Conservation (phyloP, 306 rosid species). For the Quercus robur region DNA sequence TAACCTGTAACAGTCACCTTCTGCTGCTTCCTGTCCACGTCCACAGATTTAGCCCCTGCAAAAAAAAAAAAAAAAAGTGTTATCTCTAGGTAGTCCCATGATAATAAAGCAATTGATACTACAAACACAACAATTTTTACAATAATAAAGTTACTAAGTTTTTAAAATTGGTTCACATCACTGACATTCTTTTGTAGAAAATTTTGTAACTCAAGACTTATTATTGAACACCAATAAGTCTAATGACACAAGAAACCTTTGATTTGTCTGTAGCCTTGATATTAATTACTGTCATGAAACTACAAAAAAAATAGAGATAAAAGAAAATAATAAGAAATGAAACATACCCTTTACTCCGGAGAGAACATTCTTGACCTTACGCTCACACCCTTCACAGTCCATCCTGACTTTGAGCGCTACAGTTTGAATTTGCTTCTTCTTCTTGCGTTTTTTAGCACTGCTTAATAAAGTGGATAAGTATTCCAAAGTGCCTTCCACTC, state of each 20-base stretch:
- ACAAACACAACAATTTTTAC: no score
- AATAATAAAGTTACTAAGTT: no score
- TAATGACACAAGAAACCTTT: no score
- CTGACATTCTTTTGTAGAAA: no score
- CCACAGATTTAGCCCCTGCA: constrained; percentile 83
- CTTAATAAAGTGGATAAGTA: constrained; percentile 63
- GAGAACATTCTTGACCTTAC: constrained; percentile 83
- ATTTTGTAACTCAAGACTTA: no score
- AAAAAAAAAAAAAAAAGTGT: background rate
- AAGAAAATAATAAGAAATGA: background rate
- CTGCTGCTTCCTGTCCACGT: constrained; percentile 85
- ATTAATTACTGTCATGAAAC: no score
- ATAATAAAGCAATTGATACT: background rate
- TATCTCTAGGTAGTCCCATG: background rate
- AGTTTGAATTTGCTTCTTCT: constrained; percentile 81
- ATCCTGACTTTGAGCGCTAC: constrained; percentile 82
- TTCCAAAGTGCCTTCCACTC: constrained; percentile 76
- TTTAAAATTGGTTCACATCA: no score
- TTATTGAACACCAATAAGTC: no score
- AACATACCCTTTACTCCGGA: constrained; percentile 77
- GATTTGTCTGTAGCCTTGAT: no score
- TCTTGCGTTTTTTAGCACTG: constrained; percentile 40
- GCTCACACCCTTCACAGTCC: constrained; percentile 96
- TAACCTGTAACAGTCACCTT: constrained; percentile 87
- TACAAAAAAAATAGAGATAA: no score